Evolutionary conservation across 169 alveolate species (phyloP), one percentile per base, ranked within the genome.

Genomic region (Cyclospora cayetanensis): DNA sequence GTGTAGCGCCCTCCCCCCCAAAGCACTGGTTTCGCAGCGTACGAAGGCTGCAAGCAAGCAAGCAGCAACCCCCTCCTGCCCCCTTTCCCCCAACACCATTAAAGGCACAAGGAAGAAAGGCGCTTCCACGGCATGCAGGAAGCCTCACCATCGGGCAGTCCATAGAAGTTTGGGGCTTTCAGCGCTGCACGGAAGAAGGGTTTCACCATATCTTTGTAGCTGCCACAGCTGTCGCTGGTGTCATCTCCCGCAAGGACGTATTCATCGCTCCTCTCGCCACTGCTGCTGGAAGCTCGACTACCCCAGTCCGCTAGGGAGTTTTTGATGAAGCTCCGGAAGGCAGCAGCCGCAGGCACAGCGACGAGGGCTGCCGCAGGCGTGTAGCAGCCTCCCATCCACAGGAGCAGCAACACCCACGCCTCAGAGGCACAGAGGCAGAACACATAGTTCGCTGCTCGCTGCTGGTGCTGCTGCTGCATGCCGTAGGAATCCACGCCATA

Each of bases 301-400:
- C n/a, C 2, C 76, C 76, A 65, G 34, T 65, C 76, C 18, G 31
- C 2, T 4, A 65, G 12, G 5, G 39, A 5, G 39, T 65, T 65
- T 41, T 65, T 65, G n/a, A 65, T 4, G 76, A 35, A 65, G 76
- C 76, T 27, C 20, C 76, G 76, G 4, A 27, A 20, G 31, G 76
- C 76, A 65, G 76, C 76, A 65, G 76, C 76, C n/a, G 76, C 76
- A 65, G 76, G 76, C n/a, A 65, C 76, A 65, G 76, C 76, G 31
- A 31, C 41, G 15, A 65, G 1, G n/a, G 76, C 76, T 65, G 76
- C 76, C 31, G 76, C 76, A 3, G 76, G 39, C 4, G n/a, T 65
- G 37, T 65, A 65, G 37, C 76, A 65, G 76, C 76, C 76, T 5
- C 76, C 76, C 76, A 65, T 65, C 76, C 76, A 65, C 76, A 65